phyloP scores from a whole-genome alignment of 352 stramenopile species.

The Thalassiosira oceanica region DNA sequence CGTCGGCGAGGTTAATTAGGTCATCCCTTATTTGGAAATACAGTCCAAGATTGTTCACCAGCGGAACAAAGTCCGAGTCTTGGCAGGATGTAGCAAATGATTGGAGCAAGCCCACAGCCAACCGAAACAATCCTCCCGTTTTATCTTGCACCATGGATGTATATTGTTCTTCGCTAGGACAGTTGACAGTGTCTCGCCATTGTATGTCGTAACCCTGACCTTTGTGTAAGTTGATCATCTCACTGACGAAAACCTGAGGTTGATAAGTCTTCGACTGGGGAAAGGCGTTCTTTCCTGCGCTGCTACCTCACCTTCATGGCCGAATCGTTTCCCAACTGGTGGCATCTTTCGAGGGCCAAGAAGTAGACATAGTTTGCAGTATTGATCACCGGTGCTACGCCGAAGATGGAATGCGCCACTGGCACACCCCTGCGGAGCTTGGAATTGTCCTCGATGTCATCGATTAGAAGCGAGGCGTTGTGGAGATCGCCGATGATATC shows the following conservation, averaged over 20 bases:
- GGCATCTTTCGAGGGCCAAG: slow-evolving; percentile 90
- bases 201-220: slow-evolving; percentile 90
- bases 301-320: slow-evolving; percentile 48
- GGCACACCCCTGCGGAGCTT: slow-evolving; percentile 90
- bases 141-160: slow-evolving; percentile 94
- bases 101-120: slow-evolving; percentile 93
- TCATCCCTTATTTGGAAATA: slow-evolving; percentile 99
- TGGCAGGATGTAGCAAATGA: slow-evolving; percentile 58
- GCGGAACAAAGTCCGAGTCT: slow-evolving; percentile 81
- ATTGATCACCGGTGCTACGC: slow-evolving; percentile 95
- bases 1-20: slow-evolving; percentile 94
- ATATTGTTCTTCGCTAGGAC: slow-evolving; percentile 81
- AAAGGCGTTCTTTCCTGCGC: too few species aligned
- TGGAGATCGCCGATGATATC: slow-evolving; percentile 93
- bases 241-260: slow-evolving; percentile 91
- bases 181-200: slow-evolving; percentile 88
- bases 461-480: slow-evolving; percentile 94
- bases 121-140: slow-evolving; percentile 94
- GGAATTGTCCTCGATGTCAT: slow-evolving; percentile 98
- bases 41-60: slow-evolving; percentile 92
- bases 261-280: too few species aligned
- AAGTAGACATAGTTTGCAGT: slow-evolving; percentile 98
- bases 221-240: slow-evolving; percentile 93
- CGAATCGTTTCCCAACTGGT: slow-evolving; percentile 84
- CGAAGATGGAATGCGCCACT: slow-evolving; percentile 95